Evolutionary conservation across 257 asterid species (phyloP), one percentile per base, ranked within the genome.

Genomic region (Echium plantagineum): DNA sequence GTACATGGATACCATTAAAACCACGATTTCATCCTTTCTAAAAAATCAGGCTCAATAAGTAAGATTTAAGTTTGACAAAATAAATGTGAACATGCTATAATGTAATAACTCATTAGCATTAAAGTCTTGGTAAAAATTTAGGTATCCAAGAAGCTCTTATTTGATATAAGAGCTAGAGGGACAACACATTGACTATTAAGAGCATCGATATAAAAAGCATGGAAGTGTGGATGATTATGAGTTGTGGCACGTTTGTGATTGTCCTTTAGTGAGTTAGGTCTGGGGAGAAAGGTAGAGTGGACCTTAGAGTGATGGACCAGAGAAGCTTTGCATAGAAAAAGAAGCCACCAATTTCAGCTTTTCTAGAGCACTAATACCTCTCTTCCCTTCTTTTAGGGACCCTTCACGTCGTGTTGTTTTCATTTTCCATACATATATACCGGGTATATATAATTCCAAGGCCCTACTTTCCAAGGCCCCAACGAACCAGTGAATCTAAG

Each of bases 281-380:
- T 59, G 35, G 61, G 65, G 58, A 59, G 61, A 63, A 64, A 65
- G 63, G 74, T 70, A 57, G 66, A 68, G 66, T 63, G 63, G 63
- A 60, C 56, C 73, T 61, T 70, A 28, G 32, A 28, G 32, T 3
- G 5, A 28, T 28, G 12, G 22, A 13, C 3, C 31, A 26, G 47
- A 63, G 66, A 72, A 66, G 68, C 52, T 51, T 65, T 66, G 63
- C 24, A 57, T 66, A 60, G 62, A 64, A 63, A 77, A 83, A 75
- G 71, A 75, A 78, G 75, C 53, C 82, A 64, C 66, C 57, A 77
- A 81, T 74, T 16, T 67, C 82, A 72, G 77, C 89, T 78, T 85
- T 83, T 65, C 31, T 62, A 42, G 71, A 83, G 79, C 93, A 80
- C 89, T 81, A 78, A 62, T 66, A 52, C 48, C 67, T 71, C 76